Evolutionary conservation across 768 basidiomycete species (phyloP).

Genomic region (Rhodosporidiobolus sp.): DNA sequence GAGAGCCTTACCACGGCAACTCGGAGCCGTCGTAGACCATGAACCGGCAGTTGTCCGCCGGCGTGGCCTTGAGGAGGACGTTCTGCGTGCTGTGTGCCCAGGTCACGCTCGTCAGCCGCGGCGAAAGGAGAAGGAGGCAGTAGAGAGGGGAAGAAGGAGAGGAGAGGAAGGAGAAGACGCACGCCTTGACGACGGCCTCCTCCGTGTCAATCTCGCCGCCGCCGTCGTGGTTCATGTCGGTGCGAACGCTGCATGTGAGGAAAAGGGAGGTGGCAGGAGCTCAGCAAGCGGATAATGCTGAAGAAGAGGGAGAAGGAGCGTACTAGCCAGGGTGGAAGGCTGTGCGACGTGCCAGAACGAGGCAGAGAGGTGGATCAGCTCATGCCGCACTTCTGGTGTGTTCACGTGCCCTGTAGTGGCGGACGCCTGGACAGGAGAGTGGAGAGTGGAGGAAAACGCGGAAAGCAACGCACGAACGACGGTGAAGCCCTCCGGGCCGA

Average conservation of each 20-base stretch:
- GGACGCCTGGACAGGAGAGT: too few species aligned
- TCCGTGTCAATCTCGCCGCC: conserved; percentile 20
- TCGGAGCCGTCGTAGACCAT: conserved; percentile 8
- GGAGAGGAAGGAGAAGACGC: neutral
- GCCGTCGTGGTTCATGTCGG: conserved; percentile 16
- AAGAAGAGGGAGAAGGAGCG: neutral
- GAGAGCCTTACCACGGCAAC: conserved; percentile 9
- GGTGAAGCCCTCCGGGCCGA: conserved; percentile 22
- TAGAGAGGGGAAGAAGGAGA: too few species aligned
- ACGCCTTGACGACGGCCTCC: conserved; percentile 19
- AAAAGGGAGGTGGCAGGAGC: neutral
- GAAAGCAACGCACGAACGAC: conserved; percentile 16
- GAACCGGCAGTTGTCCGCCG: conserved; percentile 17
- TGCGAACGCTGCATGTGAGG: neutral
- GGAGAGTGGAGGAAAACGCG: neutral
- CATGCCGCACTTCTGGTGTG: too few species aligned
- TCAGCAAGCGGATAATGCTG: neutral
- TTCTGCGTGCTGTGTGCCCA: conserved; percentile 14
- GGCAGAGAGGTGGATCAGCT: too few species aligned
- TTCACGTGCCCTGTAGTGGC: too few species aligned
- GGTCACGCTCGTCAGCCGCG: neutral
- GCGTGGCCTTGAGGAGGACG: conserved; percentile 22
- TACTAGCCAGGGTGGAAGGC: too few species aligned
- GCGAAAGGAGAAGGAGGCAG: neutral
- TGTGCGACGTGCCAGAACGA: too few species aligned